Base-by-base conservation (phyloP, 2,329 filamentous ascomycete species). In the Penicillium sp. region DNA sequence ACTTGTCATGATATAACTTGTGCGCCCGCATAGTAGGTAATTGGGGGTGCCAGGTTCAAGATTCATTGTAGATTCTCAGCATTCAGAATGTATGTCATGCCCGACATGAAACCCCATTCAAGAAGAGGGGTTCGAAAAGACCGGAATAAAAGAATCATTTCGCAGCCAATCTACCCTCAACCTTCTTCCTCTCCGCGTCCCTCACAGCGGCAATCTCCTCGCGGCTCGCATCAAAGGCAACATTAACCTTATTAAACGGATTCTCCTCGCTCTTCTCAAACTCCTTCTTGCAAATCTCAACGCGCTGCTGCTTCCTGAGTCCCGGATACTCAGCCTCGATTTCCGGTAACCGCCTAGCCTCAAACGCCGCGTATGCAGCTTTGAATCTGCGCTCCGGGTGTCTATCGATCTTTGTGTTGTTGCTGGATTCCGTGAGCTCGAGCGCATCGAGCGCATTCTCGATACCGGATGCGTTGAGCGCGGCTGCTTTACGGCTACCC, bases 191-290 rank as follows among this genome's bases (percentile, higher is more conserved):
- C 77, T 96, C 90, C 55, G 80, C 73, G 43, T 84, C 77, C 68
- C 79, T 83, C 58, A 92, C 75, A 49, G 83, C 80, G 49, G 79
- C 79, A 46, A 96, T 66, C 66, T 99, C 93, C 3, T 91, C 90
- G 74, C 84, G 88, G 21, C 81, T 83, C 54, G 90, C 84, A 73
- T 99, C 90, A 75, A 91, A 95, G 3, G 79, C 73, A 2, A 85
- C 89, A 52, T 79, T 84, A 16, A 87, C 86, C 77, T 96, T 90
- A 76, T 96, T 96, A 77, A 96, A 94, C 14, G 94, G 94, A 73
- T 99, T 99, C 66, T 97, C 93, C 1, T 90, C 87, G 67, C 89
- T 89, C 80, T 91, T 95, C 74, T 96, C 89, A 72, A 97, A 99
- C 77, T 97, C 94, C 80, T 96, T 95, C 61, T 83, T 77, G 63